phyloP scores from a whole-genome alignment of 495 filamentous ascomycete species.

The Platismatia glauca region DNA sequence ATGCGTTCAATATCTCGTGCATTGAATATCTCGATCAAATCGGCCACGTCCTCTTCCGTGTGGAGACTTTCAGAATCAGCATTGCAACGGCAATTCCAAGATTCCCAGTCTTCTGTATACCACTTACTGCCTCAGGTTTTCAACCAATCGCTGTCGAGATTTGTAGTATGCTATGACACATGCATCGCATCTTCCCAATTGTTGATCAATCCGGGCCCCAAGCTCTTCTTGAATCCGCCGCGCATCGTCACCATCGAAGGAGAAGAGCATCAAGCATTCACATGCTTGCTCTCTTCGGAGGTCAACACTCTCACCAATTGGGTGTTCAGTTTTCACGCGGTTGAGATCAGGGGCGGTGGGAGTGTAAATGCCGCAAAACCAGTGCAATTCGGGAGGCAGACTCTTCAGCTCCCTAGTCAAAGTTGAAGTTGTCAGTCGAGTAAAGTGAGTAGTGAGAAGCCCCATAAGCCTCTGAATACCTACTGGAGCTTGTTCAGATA shows the following conservation, averaged over 20 bases:
- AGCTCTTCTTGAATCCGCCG: conserved; percentile 52
- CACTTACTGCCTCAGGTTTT: conserved; percentile 47
- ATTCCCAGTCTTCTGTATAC: neutral
- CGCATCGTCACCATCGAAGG: conserved; percentile 53
- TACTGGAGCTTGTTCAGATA: conserved; percentile 22
- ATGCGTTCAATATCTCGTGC: conserved; percentile 56
- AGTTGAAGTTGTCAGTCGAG: conserved; percentile 5
- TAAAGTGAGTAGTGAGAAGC: neutral
- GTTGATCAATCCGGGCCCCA: conserved; percentile 39
- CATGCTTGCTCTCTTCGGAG: conserved; percentile 49
- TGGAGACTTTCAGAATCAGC: conserved; percentile 34
- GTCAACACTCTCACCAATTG: conserved; percentile 38
- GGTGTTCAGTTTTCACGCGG: conserved; percentile 5
- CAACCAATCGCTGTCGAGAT: conserved; percentile 52
- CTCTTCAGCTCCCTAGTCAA: conserved; percentile 15
- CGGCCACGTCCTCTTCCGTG: conserved; percentile 52
- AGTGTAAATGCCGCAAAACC: conserved; percentile 19
- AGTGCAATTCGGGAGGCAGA: conserved; percentile 22
- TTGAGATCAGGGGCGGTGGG: neutral
- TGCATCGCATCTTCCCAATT: conserved; percentile 62
- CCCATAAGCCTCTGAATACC: neutral
- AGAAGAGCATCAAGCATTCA: conserved; percentile 57
- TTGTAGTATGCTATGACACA: conserved; percentile 78
- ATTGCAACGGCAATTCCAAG: neutral
- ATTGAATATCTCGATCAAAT: conserved; percentile 48